Evolutionary conservation across 176 grass and related monocot genomes (phyloP).

Genomic region (Miscanthus lutarioriparius): DNA sequence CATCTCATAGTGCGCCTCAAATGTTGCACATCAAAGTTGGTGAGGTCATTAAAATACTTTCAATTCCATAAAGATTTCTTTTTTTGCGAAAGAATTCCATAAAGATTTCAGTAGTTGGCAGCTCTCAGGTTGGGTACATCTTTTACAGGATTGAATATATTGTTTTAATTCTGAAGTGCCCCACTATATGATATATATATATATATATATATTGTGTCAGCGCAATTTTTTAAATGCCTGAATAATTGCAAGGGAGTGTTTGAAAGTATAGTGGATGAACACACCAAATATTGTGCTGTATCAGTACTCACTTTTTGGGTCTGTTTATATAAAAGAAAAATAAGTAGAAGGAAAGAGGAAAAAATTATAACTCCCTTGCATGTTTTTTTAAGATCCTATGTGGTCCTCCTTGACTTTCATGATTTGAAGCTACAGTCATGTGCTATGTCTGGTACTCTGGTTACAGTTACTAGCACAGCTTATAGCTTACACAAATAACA

Average conservation of each 20-base stretch:
- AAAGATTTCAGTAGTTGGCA: constrained; percentile 36
- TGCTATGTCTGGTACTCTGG: too few relatives aligned
- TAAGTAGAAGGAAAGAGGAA: too few relatives aligned
- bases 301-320: too few relatives aligned
- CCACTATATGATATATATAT: constrained; percentile 1
- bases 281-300: background rate
- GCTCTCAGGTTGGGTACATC: constrained; percentile 25
- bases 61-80: background rate
- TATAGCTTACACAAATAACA: too few relatives aligned
- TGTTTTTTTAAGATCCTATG: too few relatives aligned
- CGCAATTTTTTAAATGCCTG: background rate
- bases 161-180: constrained; percentile 31
- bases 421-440: too few relatives aligned
- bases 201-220: too few relatives aligned
- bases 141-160: constrained; percentile 25
- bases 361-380: too few relatives aligned
- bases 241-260: background rate
- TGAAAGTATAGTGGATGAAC: background rate
- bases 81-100: too few relatives aligned
- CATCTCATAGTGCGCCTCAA: constrained; percentile 4
- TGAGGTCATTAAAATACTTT: constrained; percentile 23
- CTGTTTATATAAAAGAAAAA: too few relatives aligned
- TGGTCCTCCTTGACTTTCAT: too few relatives aligned
- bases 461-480: too few relatives aligned
- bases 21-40: constrained; percentile 9